Evolutionary conservation across 352 stramenopile genomes (phyloP), one percentile per base, ranked within the genome.

Genomic region (Pythium brachiatum): DNA sequence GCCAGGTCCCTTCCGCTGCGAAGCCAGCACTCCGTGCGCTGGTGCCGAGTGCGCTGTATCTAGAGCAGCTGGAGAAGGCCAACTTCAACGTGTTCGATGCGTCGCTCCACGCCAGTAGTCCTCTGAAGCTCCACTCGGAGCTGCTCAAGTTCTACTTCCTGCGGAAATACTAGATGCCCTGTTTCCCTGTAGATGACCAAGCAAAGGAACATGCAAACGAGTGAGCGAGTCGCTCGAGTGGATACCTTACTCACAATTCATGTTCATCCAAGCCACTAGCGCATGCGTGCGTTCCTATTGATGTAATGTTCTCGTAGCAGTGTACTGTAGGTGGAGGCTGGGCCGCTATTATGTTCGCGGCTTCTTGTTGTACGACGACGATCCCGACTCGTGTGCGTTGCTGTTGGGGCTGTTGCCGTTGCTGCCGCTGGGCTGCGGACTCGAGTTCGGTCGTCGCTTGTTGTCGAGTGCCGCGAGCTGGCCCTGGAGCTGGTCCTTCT

Each of bases 401-500:
- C 73, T 70, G 72, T 65, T 61, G 72, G 63, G 54, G 44, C 60
- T 73, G 51, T 64, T 81, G 69, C 57, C 75, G 50, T 70, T 74
- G 58, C 70, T 81, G 70, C 60, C 70, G 32, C 67, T 70, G 56
- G 70, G 64, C 60, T 60, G 26, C 43, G 78, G 62, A 11, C 70
- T 72, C 50, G 69, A 70, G 52, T 73, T 80, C 25, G 76, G 69
- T 57, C 81, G 80, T 57, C 84, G 84, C 73, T 93, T 93, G 62
- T 73, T 75, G 51, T 95, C 86, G 57, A 94, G 76, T 29, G 86
- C 76, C 18, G 82, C 83, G 55, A 95, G 58, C 60, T 95, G 86
- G 12, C 86, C 86, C 70, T 95, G 84, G 41, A 96, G 66, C 36
- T 96, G 88, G 57, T 96, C 84, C 54, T 92, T 92, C 75, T 96